phyloP scores from a whole-genome alignment of 2,329 filamentous ascomycete species.

The Aspergillus fumigatiaffinis region DNA sequence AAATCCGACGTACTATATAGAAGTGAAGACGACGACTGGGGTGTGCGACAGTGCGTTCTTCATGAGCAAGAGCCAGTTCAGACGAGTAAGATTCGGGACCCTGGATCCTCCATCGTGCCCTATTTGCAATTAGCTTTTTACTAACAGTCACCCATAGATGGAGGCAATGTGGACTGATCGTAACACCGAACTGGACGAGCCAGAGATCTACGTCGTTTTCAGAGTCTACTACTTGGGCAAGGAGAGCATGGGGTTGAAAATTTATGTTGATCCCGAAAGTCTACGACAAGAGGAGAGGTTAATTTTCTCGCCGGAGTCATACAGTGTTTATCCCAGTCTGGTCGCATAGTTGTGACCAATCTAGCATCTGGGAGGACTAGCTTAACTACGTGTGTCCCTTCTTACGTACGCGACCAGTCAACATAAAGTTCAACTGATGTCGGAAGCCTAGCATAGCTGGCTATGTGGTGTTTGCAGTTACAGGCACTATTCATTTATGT shows the following conservation, averaged over 20 bases:
- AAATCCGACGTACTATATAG: slow-evolving; percentile 44
- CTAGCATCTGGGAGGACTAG: too few relatives aligned
- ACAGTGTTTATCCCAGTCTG: too few relatives aligned
- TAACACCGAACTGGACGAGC: neutral
- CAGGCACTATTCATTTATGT: too few relatives aligned
- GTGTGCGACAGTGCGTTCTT: slow-evolving; percentile 42
- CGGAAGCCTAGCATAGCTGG: too few relatives aligned
- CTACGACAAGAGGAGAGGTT: too few relatives aligned
- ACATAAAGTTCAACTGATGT: too few relatives aligned
- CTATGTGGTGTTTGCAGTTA: too few relatives aligned
- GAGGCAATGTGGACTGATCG: slow-evolving; percentile 4
- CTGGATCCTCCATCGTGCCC: neutral
- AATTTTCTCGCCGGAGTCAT: too few relatives aligned
- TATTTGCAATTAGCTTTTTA: too few relatives aligned
- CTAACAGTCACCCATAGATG: neutral
- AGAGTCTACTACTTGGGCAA: slow-evolving; percentile 39
- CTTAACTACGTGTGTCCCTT: too few relatives aligned
- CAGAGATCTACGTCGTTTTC: slow-evolving; percentile 39
- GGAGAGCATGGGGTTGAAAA: slow-evolving; percentile 25
- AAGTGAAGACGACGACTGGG: slow-evolving; percentile 49
- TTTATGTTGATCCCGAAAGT: slow-evolving; percentile 40
- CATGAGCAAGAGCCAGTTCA: slow-evolving; percentile 46
- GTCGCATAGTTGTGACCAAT: too few relatives aligned
- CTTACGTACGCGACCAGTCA: too few relatives aligned
- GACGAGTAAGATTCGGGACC: slow-evolving; percentile 29